phyloP scores from a whole-genome alignment of 2,329 filamentous ascomycete genomes.

The Rutstroemia sp. region DNA sequence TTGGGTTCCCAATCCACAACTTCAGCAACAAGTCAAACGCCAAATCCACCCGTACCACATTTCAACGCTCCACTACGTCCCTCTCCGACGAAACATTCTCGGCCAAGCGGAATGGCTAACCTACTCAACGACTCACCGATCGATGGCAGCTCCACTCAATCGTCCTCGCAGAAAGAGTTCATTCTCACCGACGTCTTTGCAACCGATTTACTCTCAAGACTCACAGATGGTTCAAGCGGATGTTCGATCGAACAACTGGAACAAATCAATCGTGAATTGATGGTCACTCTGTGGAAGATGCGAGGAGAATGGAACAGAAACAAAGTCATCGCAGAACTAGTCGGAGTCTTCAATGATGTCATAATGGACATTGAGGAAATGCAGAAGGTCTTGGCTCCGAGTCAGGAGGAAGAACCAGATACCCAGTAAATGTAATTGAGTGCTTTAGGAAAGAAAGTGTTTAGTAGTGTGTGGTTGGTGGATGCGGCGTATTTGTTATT shows the following conservation, averaged over 20 bases:
- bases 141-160: conserved; percentile 24
- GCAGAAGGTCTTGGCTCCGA: conserved; percentile 25
- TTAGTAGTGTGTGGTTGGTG: too few relatives aligned
- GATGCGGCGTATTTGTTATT: not conserved
- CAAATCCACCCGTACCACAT: conserved; percentile 31
- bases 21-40: conserved; percentile 27
- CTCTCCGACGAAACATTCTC: not conserved
- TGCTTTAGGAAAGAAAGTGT: not conserved
- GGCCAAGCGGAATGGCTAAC: conserved; percentile 20
- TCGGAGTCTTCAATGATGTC: conserved; percentile 66
- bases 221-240: conserved; percentile 25
- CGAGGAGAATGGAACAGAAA: conserved; percentile 79
- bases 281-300: conserved; percentile 81
- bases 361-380: conserved; percentile 55
- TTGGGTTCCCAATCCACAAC: conserved; percentile 27
- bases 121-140: conserved; percentile 27
- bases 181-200: conserved; percentile 36
- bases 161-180: conserved; percentile 25
- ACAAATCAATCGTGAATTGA: conserved; percentile 83
- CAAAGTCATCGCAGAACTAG: conserved; percentile 57
- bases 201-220: conserved; percentile 16
- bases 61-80: conserved; percentile 31
- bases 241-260: conserved; percentile 80
- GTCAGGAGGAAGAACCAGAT: conserved; percentile 15
- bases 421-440: not conserved